Evolutionary conservation across 1,139 yeast species (phyloP), one percentile per base, ranked within the genome.

Genomic region (Sugiyamaella castrensis): DNA sequence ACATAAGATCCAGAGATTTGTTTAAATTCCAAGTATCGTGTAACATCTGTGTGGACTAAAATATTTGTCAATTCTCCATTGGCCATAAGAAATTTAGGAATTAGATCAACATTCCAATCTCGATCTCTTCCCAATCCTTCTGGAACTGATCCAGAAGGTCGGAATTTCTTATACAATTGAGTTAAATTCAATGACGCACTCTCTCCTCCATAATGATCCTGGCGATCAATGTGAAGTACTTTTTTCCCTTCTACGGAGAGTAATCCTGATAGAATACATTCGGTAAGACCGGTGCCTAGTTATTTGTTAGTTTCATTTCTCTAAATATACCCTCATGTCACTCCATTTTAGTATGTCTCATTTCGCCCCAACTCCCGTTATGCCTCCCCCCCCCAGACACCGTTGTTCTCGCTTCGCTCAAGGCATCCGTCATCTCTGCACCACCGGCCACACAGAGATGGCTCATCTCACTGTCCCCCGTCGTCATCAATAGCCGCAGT

Each of bases 31-130:
- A 94, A 84, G 69, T 91, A 92, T 58, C 96, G 79, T 26, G 98
- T 91, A 46, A 92, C 98, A 62, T 91, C 92, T 26, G 98, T 92
- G 68, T 91, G 96, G 34, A 87, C 92, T 63, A 92, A 79, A 61
- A 92, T 94, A 69, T 91, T 91, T 60, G 98, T 91, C 71, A 92
- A 79, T 67, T 92, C 99, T 37, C 99, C 99, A 63, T 89, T 88
- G 51, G 98, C 94, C 98, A 92, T 94, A 61, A 94, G 75, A 62
- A 92, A 92, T 73, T 92, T 92, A 45, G 99, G 99, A 62, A 92
- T 89, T 72, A 92, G 76, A 66, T 92, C 99, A 50, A 92, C 91
- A 69, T 95, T 89, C 98, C 98, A 92, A 69, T 92, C 98, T 58
- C 98, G 80, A 65, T 89, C 96, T 61, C 95, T 81, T 43, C 98